A percentile compares a stretch with the other conserved stretches of the same genome.
Evolutionary conservation across 2,329 filamentous ascomycete species (phyloP).

Genomic region (Verticillium nubilum): DNA sequence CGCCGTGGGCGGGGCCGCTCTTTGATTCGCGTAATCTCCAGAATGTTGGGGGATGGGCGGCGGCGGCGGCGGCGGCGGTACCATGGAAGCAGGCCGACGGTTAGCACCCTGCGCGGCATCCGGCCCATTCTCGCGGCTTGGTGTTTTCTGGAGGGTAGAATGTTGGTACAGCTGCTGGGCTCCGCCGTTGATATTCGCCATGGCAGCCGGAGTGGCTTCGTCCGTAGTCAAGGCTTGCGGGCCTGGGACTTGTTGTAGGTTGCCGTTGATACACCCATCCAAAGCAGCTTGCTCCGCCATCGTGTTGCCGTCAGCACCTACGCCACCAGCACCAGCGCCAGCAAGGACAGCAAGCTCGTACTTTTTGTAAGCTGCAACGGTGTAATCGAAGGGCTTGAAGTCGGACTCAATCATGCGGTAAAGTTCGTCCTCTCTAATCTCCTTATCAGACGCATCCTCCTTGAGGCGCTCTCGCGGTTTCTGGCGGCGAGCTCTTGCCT

Average conservation of each 20-base stretch:
- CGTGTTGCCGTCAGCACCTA: slow-evolving; percentile 4
- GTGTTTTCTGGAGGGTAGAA: slow-evolving; percentile 1
- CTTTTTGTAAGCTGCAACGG: slow-evolving; percentile 70
- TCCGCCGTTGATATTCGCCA: slow-evolving; percentile 16
- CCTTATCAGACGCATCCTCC: slow-evolving; percentile 90
- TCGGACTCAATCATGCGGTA: slow-evolving; percentile 92
- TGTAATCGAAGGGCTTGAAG: slow-evolving; percentile 96
- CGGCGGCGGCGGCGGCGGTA: slow-evolving; percentile 15
- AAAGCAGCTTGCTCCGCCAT: slow-evolving; percentile 12
- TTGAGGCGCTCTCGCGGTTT: slow-evolving; percentile 89
- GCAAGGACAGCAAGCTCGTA: slow-evolving; percentile 25
- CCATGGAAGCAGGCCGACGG: slow-evolving; percentile 3
- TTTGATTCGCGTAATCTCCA: slow-evolving; percentile 34
- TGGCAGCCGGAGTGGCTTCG: slow-evolving; percentile 36
- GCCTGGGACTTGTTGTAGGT: not conserved
- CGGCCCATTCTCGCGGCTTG: slow-evolving; percentile 13
- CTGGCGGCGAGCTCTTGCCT: slow-evolving; percentile 86
- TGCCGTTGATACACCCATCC: slow-evolving; percentile 6
- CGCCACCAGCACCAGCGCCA: slow-evolving; percentile 9
- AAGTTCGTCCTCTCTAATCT: slow-evolving; percentile 90
- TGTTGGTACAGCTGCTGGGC: slow-evolving; percentile 4
- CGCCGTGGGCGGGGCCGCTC: slow-evolving; percentile 33
- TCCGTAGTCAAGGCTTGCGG: slow-evolving; percentile 49
- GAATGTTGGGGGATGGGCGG: slow-evolving; percentile 41
- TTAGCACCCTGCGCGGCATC: slow-evolving; percentile 3